A percentile compares a stretch with the other conserved stretches of the same genome.
Evolutionary conservation across 1,284 basidiomycete species (phyloP).

Genomic region (Sporisorium graminicola): DNA sequence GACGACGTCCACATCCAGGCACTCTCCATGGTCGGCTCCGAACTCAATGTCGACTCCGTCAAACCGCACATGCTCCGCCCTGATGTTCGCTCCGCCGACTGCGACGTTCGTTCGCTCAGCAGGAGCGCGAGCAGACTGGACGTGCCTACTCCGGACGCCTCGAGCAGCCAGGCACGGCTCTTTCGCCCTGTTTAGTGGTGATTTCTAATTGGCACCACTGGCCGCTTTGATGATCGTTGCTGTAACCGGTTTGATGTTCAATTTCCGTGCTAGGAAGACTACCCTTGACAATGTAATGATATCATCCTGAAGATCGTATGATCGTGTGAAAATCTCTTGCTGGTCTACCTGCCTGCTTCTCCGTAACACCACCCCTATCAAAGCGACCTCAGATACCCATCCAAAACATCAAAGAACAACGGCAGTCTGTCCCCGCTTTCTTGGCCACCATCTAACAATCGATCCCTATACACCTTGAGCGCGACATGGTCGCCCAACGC

Average conservation of each 20-base stretch:
- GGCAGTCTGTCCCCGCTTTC: neutral
- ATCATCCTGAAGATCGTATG: neutral
- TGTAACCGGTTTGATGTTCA: neutral
- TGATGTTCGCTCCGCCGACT: slow-evolving; percentile 12
- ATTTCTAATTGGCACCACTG: neutral
- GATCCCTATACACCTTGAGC: slow-evolving; percentile 27
- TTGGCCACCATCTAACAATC: slow-evolving; percentile 14
- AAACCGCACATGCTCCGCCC: neutral
- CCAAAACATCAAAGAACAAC: slow-evolving; percentile 36
- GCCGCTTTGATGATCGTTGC: neutral
- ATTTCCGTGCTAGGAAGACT: neutral
- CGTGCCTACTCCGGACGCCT: slow-evolving; percentile 18
- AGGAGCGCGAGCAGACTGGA: slow-evolving; percentile 6
- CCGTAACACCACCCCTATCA: neutral
- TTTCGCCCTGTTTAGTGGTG: slow-evolving; percentile 18
- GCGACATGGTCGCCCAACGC: slow-evolving; percentile 5
- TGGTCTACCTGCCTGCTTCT: neutral
- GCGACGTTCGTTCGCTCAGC: slow-evolving; percentile 1
- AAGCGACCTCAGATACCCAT: slow-evolving; percentile 19
- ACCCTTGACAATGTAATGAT: neutral
- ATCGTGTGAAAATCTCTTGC: too few species aligned
- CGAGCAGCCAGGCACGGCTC: slow-evolving; percentile 27
- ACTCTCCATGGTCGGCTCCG: slow-evolving; percentile 1
- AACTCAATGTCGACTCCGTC: slow-evolving; percentile 10
- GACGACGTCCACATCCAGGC: slow-evolving; percentile 35